Conservation (phyloP, 2,329 filamentous ascomycete genomes). For the Metarhizium anisopliae region DNA sequence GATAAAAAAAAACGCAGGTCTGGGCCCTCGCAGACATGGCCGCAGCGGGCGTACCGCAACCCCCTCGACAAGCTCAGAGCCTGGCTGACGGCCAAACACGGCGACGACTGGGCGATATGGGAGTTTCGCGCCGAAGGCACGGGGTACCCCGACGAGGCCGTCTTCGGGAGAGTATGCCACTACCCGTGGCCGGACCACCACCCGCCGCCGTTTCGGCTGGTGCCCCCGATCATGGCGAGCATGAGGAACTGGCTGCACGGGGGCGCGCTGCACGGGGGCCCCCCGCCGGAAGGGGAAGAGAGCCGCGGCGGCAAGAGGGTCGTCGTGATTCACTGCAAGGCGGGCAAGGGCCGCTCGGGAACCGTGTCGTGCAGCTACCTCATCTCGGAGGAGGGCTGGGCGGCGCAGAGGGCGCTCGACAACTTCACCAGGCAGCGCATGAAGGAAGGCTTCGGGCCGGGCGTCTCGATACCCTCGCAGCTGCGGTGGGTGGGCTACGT, state of each 20-base stretch:
- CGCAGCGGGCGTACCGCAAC: slow-evolving; percentile 87
- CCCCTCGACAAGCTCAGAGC: slow-evolving; percentile 78
- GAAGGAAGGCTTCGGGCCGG: slow-evolving; percentile 78
- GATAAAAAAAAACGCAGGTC: slow-evolving; percentile 46
- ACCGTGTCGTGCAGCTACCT: slow-evolving; percentile 83
- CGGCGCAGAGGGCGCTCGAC: slow-evolving; percentile 40
- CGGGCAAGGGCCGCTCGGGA: slow-evolving; percentile 88
- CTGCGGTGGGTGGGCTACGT: slow-evolving; percentile 82
- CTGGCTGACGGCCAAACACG: slow-evolving; percentile 82
- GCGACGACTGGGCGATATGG: slow-evolving; percentile 85
- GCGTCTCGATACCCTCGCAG: slow-evolving; percentile 90
- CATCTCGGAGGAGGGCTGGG: slow-evolving; percentile 71
- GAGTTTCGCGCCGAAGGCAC: slow-evolving; percentile 96
- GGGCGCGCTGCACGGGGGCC: slow-evolving; percentile 26
- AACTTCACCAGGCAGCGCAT: slow-evolving; percentile 74
- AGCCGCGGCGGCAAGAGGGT: slow-evolving; percentile 45
- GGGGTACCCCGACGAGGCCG: slow-evolving; percentile 84
- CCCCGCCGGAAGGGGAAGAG: too few relatives aligned
- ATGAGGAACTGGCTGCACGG: slow-evolving; percentile 82
- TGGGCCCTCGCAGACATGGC: slow-evolving; percentile 81
- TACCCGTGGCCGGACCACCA: slow-evolving; percentile 98
- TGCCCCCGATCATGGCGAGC: slow-evolving; percentile 81
- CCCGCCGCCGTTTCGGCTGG: slow-evolving; percentile 81
- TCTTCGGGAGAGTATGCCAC: slow-evolving; percentile 77
- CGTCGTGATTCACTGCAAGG: slow-evolving; percentile 92